phyloP scores from a whole-genome alignment of 495 filamentous ascomycete genomes.

The Lepraria neglecta region DNA sequence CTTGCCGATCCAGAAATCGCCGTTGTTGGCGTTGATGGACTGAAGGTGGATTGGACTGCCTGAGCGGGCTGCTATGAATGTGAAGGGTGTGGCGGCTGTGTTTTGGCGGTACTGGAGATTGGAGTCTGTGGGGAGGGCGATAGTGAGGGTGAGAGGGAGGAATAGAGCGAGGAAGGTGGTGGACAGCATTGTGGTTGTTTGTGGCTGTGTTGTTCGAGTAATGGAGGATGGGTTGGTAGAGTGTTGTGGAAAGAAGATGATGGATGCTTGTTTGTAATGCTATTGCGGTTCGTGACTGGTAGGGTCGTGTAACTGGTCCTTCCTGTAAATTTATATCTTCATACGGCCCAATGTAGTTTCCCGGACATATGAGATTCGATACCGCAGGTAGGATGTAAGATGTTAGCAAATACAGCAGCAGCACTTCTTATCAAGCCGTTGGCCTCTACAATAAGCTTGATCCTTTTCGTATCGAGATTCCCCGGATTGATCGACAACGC shows the following conservation, averaged over 20 bases:
- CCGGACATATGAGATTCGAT: too few relatives aligned
- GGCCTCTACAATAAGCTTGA: not conserved
- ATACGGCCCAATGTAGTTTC: too few relatives aligned
- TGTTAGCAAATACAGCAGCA: not conserved
- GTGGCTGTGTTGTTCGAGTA: not conserved
- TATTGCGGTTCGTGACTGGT: too few relatives aligned
- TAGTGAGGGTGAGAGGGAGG: conserved; percentile 2
- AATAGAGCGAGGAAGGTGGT: not conserved
- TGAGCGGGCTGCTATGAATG: conserved; percentile 12
- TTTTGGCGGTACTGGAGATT: not conserved
- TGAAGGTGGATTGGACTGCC: conserved; percentile 14
- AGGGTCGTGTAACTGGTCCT: too few relatives aligned
- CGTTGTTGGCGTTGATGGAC: conserved; percentile 12
- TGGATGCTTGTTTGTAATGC: too few relatives aligned
- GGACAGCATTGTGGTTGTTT: conserved; percentile 4
- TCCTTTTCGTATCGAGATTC: not conserved
- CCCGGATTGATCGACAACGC: not conserved
- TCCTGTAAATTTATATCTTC: too few relatives aligned
- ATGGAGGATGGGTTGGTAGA: not conserved
- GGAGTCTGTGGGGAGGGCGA: not conserved
- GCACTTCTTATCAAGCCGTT: not conserved
- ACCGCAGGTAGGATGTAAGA: too few relatives aligned
- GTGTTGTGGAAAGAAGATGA: not conserved
- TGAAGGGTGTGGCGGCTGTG: not conserved
- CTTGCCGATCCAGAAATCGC: conserved; percentile 16